Percentiles rank a stretch among this genome's conserved stretches.
phyloP scores from a whole-genome alignment of 1,284 basidiomycete species.

The Stereum hirsutum region DNA sequence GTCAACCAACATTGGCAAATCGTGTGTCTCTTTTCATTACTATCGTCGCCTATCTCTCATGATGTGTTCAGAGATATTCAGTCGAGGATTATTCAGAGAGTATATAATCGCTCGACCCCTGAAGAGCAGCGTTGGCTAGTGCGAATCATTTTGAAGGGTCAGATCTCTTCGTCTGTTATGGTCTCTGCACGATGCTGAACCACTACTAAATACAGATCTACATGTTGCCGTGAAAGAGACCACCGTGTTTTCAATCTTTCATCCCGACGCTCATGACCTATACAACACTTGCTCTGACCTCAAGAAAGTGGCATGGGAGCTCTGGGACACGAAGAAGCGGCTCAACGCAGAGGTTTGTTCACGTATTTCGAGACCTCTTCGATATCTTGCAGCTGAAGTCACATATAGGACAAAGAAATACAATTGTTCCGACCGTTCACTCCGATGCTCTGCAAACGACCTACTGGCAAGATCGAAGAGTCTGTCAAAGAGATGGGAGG shows the following conservation, averaged over 20 bases:
- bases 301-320: conserved; percentile 81
- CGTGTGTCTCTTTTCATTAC: conserved; percentile 27
- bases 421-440: conserved; percentile 79
- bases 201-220: conserved; percentile 54
- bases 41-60: neutral
- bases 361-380: neutral
- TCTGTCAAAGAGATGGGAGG: conserved; percentile 79
- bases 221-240: conserved; percentile 80
- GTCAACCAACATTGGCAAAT: conserved; percentile 57
- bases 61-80: conserved; percentile 53
- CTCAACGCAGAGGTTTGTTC: conserved; percentile 49
- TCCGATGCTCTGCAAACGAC: conserved; percentile 89
- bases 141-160: conserved; percentile 88
- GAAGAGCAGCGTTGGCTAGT: conserved; percentile 90
- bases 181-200: neutral
- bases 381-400: neutral
- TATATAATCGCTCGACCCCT: conserved; percentile 73
- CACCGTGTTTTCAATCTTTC: conserved; percentile 80
- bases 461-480: conserved; percentile 69
- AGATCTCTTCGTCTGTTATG: neutral
- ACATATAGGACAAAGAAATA: conserved; percentile 65
- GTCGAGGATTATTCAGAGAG: conserved; percentile 60
- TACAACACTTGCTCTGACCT: conserved; percentile 94
- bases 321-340: conserved; percentile 56
- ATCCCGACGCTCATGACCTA: conserved; percentile 83